Conservation (phyloP, 1,284 basidiomycete species). For the Leccinum angustisporum region DNA sequence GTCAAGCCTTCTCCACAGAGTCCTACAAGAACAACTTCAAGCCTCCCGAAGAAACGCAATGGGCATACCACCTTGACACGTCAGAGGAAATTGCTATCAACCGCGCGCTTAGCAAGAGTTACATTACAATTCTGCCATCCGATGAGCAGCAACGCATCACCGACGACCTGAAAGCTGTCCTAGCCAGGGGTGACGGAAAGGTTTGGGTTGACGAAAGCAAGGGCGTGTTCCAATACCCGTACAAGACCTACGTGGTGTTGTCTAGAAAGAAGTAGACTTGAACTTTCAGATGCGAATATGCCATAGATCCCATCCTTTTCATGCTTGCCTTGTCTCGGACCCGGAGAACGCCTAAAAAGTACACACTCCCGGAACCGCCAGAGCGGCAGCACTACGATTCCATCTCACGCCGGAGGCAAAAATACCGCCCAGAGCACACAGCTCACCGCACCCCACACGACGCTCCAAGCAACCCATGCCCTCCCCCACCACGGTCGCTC, state of each 20-base stretch:
- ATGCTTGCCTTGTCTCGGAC: not conserved
- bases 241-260: conserved; percentile 48
- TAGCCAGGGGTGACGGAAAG: conserved; percentile 44
- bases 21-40: conserved; percentile 55
- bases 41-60: conserved; percentile 52
- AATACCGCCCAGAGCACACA: conserved; percentile 85
- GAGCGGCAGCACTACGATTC: conserved; percentile 3
- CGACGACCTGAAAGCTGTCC: conserved; percentile 48
- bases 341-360: not conserved
- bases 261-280: conserved; percentile 36
- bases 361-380: not conserved
- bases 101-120: conserved; percentile 72
- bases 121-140: conserved; percentile 58
- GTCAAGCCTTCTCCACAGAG: conserved; percentile 55
- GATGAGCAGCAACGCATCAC: conserved; percentile 53
- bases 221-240: conserved; percentile 55
- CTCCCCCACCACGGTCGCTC: conserved; percentile 45
- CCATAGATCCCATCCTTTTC: not conserved
- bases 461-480: conserved; percentile 70
- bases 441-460: conserved; percentile 73
- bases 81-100: conserved; percentile 55
- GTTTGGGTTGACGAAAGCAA: conserved; percentile 49
- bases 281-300: not conserved
- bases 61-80: conserved; percentile 47
- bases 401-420: conserved; percentile 80